A percentile compares a stretch with the other conserved stretches of the same genome.
Evolutionary conservation across 352 stramenopile species (phyloP).

Genomic region (Lagenidium giganteum): DNA sequence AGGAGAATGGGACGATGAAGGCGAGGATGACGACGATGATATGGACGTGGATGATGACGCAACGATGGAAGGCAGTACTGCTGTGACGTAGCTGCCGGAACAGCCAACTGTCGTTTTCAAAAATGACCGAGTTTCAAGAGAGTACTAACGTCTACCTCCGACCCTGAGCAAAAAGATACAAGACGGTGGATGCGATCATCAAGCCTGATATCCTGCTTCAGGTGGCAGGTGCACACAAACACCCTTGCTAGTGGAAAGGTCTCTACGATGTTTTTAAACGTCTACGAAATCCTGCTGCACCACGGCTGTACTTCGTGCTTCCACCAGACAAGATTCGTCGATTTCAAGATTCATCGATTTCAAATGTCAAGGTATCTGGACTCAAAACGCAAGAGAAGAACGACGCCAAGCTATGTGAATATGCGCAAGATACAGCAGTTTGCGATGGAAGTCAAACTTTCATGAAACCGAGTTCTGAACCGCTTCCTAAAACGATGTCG

Average conservation of each 20-base stretch:
- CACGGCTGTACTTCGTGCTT: conserved; percentile 1
- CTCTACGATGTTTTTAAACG: background rate
- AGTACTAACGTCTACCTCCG: background rate
- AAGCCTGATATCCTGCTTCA: conserved; percentile 1
- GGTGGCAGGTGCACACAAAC: conserved; percentile 1
- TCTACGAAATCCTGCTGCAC: background rate
- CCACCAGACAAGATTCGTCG: conserved; percentile 1
- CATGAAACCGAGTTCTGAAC: no score
- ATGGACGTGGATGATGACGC: conserved; percentile 4
- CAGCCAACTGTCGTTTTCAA: background rate
- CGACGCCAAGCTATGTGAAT: conserved; percentile 1
- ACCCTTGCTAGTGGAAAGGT: background rate
- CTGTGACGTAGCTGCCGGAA: background rate
- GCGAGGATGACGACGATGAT: conserved; percentile 5
- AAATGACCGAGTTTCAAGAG: background rate
- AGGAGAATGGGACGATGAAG: conserved; percentile 5
- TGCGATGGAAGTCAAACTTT: conserved; percentile 2
- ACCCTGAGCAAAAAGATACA: background rate
- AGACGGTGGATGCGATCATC: conserved; percentile 6
- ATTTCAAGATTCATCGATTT: background rate
- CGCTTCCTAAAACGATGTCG: no score
- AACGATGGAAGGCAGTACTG: conserved; percentile 1
- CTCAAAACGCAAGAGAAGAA: conserved; percentile 4
- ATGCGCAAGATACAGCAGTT: conserved; percentile 6
- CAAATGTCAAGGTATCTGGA: conserved; percentile 1